phyloP scores from a whole-genome alignment of 2,329 filamentous ascomycete species.

The Aspergillus sp. region DNA sequence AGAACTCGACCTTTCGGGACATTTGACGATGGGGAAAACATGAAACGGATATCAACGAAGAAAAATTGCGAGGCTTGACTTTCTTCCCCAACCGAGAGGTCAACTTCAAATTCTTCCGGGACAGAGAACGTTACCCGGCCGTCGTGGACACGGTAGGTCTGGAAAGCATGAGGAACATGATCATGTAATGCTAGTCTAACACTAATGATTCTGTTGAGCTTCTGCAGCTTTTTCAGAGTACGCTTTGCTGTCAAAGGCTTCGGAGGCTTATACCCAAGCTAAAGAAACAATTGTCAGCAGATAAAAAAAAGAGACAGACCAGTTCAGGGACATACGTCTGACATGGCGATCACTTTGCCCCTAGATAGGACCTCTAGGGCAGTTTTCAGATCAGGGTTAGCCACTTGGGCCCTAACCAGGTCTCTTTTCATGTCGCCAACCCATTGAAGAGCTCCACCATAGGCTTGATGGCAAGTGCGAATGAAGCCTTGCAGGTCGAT shows the following conservation, averaged over 20 bases:
- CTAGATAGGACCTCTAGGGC: slow-evolving; percentile 77
- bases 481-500: slow-evolving; percentile 80
- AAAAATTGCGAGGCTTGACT: slow-evolving; percentile 77
- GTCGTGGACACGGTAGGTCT: slow-evolving; percentile 66
- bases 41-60: slow-evolving; percentile 85
- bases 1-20: slow-evolving; percentile 56
- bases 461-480: slow-evolving; percentile 53
- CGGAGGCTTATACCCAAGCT: slow-evolving; percentile 70
- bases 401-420: slow-evolving; percentile 64
- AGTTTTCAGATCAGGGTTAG: slow-evolving; percentile 83
- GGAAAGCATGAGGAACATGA: slow-evolving; percentile 68
- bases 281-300: slow-evolving; percentile 13
- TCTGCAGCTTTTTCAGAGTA: slow-evolving; percentile 64
- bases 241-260: slow-evolving; percentile 63
- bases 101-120: slow-evolving; percentile 78
- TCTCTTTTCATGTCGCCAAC: slow-evolving; percentile 66
- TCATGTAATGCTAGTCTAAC: slow-evolving; percentile 81
- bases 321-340: slow-evolving; percentile 53
- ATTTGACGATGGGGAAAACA: slow-evolving; percentile 63
- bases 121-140: slow-evolving; percentile 89
- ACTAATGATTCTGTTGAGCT: slow-evolving; percentile 75
- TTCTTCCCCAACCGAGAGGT: slow-evolving; percentile 83
- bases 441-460: slow-evolving; percentile 52
- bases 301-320: not conserved
- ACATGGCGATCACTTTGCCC: slow-evolving; percentile 68